Conservation (phyloP, 2,329 filamentous ascomycete genomes). For the Westerdykella aurantiaca region DNA sequence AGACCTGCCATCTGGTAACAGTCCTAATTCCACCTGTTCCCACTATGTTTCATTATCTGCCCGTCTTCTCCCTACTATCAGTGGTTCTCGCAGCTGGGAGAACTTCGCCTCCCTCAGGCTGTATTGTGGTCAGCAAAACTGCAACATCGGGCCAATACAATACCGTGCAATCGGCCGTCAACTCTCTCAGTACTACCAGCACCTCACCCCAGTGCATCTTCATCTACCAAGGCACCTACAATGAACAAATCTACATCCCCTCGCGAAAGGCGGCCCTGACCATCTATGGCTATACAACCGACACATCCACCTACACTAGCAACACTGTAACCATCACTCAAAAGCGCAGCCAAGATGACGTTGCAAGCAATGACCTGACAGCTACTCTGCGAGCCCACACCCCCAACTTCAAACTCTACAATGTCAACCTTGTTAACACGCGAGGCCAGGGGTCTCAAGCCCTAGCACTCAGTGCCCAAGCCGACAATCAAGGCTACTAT, state of each 20-base stretch:
- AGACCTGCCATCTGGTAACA: too few species aligned
- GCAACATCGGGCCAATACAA: conserved; percentile 40
- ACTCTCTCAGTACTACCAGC: conserved; percentile 51
- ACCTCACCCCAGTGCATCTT: conserved; percentile 55
- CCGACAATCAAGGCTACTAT: conserved; percentile 52
- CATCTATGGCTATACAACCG: conserved; percentile 57
- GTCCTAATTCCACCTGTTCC: too few species aligned
- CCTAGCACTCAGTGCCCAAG: conserved; percentile 50
- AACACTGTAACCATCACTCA: conserved; percentile 56
- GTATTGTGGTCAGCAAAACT: conserved; percentile 43
- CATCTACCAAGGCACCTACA: conserved; percentile 56
- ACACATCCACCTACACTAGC: conserved; percentile 42
- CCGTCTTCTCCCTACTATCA: conserved; percentile 4
- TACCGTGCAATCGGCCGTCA: conserved; percentile 53
- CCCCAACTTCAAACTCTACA: conserved; percentile 55
- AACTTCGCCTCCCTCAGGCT: conserved; percentile 46
- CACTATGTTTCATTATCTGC: conserved; percentile 5
- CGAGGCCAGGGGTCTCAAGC: conserved; percentile 48
- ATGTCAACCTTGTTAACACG: conserved; percentile 50
- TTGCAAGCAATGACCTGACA: conserved; percentile 50
- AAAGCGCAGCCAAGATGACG: conserved; percentile 43
- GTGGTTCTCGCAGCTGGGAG: conserved; percentile 27
- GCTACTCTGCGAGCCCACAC: conserved; percentile 47
- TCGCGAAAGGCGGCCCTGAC: conserved; percentile 46
- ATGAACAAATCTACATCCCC: conserved; percentile 54